Conservation (phyloP, 2,329 filamentous ascomycete species). For the Teratosphaeriaceae sp. region DNA sequence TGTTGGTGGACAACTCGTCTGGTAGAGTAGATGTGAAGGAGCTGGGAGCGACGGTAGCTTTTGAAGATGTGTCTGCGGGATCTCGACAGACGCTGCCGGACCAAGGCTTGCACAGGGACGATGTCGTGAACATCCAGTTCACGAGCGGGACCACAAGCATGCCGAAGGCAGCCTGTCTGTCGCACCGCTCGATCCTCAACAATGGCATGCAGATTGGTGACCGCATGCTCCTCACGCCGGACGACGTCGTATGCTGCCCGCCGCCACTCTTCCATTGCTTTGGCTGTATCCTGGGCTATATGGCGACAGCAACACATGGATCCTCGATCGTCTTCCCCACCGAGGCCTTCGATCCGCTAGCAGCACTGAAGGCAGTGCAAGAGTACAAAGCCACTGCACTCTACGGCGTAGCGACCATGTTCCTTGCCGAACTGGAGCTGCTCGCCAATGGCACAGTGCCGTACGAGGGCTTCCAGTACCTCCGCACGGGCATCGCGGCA, state of each 20-base stretch:
- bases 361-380: conserved; percentile 59
- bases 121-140: conserved; percentile 93
- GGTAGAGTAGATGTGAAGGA: conserved; percentile 44
- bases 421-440: conserved; percentile 77
- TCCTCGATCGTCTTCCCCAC: conserved; percentile 77
- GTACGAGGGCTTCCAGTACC: conserved; percentile 52
- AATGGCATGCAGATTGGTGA: conserved; percentile 80
- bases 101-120: conserved; percentile 50
- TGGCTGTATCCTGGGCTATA: conserved; percentile 85
- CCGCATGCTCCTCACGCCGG: conserved; percentile 70
- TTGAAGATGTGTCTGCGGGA: conserved; percentile 36
- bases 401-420: conserved; percentile 94
- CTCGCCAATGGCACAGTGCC: conserved; percentile 38
- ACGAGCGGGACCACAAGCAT: conserved; percentile 89
- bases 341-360: conserved; percentile 77
- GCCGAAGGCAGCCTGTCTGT: conserved; percentile 83
- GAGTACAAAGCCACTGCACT: conserved; percentile 61
- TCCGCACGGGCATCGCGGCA: conserved; percentile 87
- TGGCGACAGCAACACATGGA: conserved; percentile 84
- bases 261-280: conserved; percentile 66
- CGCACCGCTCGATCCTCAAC: conserved; percentile 81
- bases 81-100: conserved; percentile 37
- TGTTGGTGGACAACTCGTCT: conserved; percentile 71
- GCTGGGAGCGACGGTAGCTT: conserved; percentile 41
- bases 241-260: conserved; percentile 63